Conservation (phyloP, 768 basidiomycete genomes). For the Kwoniella sp. region DNA sequence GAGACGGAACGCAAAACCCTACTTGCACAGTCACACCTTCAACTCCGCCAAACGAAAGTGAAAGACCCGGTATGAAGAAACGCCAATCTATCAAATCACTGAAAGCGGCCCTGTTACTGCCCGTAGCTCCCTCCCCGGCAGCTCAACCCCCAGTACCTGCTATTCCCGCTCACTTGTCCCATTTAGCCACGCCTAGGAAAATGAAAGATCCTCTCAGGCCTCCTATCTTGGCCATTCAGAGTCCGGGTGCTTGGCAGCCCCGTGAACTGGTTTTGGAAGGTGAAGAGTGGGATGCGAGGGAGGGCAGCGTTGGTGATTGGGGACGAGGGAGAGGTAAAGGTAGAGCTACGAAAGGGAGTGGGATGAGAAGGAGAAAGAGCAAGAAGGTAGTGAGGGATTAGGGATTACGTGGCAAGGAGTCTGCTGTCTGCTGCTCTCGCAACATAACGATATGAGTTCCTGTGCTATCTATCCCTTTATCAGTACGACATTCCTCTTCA, state of each 20-base stretch:
- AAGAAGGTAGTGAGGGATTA: constrained; percentile 23
- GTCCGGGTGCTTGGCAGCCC: constrained; percentile 52
- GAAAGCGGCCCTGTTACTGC: constrained; percentile 40
- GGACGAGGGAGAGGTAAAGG: constrained; percentile 20
- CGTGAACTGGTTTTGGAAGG: constrained; percentile 51
- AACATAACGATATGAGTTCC: no score
- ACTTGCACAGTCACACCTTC: constrained; percentile 2
- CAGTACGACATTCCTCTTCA: no score
- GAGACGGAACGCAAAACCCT: constrained; percentile 40
- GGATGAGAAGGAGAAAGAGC: constrained; percentile 19
- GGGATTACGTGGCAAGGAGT: constrained; percentile 22
- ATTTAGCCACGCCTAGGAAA: constrained; percentile 19
- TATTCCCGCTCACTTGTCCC: constrained; percentile 19
- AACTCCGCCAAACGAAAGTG: constrained; percentile 2
- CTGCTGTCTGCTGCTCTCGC: no score
- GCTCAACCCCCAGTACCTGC: constrained; percentile 33
- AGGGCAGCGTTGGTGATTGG: constrained; percentile 33
- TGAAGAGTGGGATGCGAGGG: constrained; percentile 53
- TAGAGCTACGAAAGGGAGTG: constrained; percentile 16
- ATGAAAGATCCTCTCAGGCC: constrained; percentile 12
- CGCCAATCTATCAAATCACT: constrained; percentile 51
- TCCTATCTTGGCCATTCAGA: constrained; percentile 49
- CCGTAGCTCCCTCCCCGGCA: constrained; percentile 23
- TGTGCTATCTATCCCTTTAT: no score
- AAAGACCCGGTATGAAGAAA: constrained; percentile 2